Base-by-base conservation (phyloP, 345 rosid species). In the Hibiscus syriacus region DNA sequence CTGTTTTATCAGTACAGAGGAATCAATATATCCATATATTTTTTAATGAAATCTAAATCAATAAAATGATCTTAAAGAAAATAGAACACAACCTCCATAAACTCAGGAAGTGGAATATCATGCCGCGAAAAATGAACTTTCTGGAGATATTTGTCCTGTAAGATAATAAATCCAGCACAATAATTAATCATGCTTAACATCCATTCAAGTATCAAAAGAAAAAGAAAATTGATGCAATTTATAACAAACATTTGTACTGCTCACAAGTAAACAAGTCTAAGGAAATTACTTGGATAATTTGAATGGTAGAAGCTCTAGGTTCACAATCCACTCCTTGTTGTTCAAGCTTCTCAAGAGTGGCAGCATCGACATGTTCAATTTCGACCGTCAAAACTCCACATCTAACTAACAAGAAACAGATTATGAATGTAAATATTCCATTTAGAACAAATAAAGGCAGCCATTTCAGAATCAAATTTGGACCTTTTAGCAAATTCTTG, bases 241-340 rank as follows among this genome's bases (percentile, higher is more conserved):
- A 38, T 27, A 26, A 41, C 5, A 41, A 5, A 41, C 50, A 62
- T 62, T 41, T 12, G 1, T 23, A 41, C 27, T n/a, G n/a, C n/a
- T n/a, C n/a, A n/a, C n/a, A n/a, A n/a, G n/a, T n/a, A 61, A 25
- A 61, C 30, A 38, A 38, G 49, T 30, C 49, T 60, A 3, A 39
- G 65, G 2, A 43, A 43, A 25, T 64, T 70, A 91, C 98, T 82
- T 94, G 99, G 77, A 94, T 94, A 59, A 94, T 88, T 70, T 89
- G 80, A 71, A 94, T 85, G n/a, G 98, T 89, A 49, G 96, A 88
- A 64, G 99, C 99, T 79, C 85, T 95, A 0, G 98, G 99, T 80
- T 95, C 85, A 70, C 99, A 95, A 77, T 89, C 88, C 25, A 92
- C 88, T 66, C 99, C 99, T 80, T 82, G 88, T 75, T 80, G 81